phyloP scores from a whole-genome alignment of 768 basidiomycete genomes.

The Lactarius tabidus region DNA sequence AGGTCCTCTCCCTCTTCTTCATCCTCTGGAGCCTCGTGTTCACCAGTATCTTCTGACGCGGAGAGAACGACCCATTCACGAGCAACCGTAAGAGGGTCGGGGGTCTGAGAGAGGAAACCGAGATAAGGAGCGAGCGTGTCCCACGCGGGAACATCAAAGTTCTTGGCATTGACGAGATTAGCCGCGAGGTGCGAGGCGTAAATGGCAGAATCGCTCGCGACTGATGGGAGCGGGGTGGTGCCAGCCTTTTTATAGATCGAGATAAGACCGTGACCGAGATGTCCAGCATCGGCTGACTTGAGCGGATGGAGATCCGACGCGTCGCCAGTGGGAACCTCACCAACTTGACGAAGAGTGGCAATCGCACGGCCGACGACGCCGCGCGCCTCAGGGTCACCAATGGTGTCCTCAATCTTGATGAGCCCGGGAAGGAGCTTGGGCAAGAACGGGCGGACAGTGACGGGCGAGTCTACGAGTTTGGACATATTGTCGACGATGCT shows the following conservation, averaged over 20 bases:
- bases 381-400: conserved; percentile 98
- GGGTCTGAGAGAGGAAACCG: conserved; percentile 55
- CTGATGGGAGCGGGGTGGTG: conserved; percentile 49
- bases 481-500: conserved; percentile 98
- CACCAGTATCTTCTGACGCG: conserved; percentile 70
- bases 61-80: conserved; percentile 90
- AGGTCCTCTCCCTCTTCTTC: conserved; percentile 98
- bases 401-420: conserved; percentile 90
- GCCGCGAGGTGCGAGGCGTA: conserved; percentile 80
- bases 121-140: conserved; percentile 76
- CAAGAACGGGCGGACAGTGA: conserved; percentile 95
- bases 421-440: conserved; percentile 93
- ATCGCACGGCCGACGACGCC: conserved; percentile 88
- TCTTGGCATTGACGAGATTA: conserved; percentile 84
- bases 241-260: conserved; percentile 85
- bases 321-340: conserved; percentile 84
- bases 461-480: conserved; percentile 91
- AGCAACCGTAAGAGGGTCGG: conserved; percentile 62
- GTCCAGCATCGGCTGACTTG: conserved; percentile 67
- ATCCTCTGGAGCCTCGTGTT: conserved; percentile 68
- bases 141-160: conserved; percentile 90
- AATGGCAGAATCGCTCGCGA: conserved; percentile 53
- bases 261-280: conserved; percentile 62
- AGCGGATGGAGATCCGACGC: conserved; percentile 88
- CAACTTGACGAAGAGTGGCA: conserved; percentile 91